A percentile compares a stretch with the other conserved stretches of the same genome.
Conservation (phyloP, 441 rosid genomes). For the Populus hybrid region DNA sequence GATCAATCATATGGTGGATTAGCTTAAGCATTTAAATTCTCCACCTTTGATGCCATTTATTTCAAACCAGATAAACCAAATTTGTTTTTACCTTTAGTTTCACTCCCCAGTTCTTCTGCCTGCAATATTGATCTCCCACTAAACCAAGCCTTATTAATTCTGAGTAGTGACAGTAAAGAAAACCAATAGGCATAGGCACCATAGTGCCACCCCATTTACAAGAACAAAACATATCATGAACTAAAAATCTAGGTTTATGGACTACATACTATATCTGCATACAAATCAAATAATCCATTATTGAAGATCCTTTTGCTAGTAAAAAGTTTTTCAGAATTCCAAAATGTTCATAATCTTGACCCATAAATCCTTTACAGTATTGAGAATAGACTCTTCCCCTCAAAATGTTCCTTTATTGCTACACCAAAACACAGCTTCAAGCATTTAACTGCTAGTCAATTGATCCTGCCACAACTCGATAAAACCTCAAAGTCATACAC, state of each 20-base stretch:
- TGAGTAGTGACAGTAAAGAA: not conserved
- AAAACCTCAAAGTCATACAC: not conserved
- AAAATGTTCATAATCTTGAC: not conserved
- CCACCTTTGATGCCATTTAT: not conserved
- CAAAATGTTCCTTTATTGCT: not conserved
- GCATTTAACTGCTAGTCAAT: not conserved
- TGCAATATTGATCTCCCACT: not conserved
- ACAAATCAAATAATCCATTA: not conserved
- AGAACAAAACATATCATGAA: not conserved
- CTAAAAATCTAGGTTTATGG: not conserved
- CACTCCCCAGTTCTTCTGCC: slow-evolving; percentile 8
- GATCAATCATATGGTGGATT: not conserved
- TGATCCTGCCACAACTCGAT: not conserved
- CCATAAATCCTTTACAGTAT: not conserved
- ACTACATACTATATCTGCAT: not conserved
- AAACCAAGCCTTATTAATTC: not conserved
- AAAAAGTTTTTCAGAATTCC: not conserved
- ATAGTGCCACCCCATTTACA: not conserved
- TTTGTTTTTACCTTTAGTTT: not conserved
- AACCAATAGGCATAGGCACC: not conserved
- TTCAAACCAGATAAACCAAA: not conserved
- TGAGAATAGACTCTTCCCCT: not conserved
- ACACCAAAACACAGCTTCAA: not conserved
- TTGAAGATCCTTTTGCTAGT: not conserved
- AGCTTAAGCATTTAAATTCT: not conserved